Conservation (phyloP, 73 alveolate genomes). For the Paramecium pentaurelia region DNA sequence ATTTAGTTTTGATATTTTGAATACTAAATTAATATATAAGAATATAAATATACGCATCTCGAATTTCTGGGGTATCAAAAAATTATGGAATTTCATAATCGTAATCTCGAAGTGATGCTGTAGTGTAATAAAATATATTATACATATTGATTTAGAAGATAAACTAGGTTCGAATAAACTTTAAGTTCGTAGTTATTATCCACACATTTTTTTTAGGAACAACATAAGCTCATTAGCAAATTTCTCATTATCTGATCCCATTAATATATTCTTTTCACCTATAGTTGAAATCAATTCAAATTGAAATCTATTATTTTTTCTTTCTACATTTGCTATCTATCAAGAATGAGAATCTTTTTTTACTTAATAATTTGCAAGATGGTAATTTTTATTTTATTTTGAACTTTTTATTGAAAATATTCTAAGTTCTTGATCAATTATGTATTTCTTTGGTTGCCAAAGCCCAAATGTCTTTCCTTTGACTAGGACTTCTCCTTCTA, state of each 20-base stretch:
- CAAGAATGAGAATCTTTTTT: not conserved
- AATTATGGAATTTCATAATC: constrained; percentile 2
- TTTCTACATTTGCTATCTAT: not conserved
- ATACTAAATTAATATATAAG: not conserved
- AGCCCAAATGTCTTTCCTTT: constrained; percentile 46
- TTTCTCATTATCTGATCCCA: constrained; percentile 29
- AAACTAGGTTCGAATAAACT: not conserved
- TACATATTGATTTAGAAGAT: not conserved
- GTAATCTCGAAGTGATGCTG: not conserved
- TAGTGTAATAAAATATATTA: not conserved
- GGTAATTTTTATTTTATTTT: not conserved
- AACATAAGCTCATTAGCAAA: not conserved
- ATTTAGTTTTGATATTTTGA: not conserved
- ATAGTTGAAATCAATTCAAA: not conserved
- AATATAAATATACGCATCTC: not conserved
- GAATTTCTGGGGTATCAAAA: not conserved
- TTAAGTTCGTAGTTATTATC: not conserved
- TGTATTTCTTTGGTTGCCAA: constrained; percentile 4
- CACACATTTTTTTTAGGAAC: not conserved
- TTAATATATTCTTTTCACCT: not conserved
- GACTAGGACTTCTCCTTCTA: constrained; percentile 35
- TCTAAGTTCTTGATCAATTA: not conserved
- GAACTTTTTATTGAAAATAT: constrained; percentile 5
- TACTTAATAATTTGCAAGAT: constrained; percentile 5
- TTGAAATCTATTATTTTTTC: constrained; percentile 3